Conservation (phyloP, 208 protist species). For the Pavlovales sp. region DNA sequence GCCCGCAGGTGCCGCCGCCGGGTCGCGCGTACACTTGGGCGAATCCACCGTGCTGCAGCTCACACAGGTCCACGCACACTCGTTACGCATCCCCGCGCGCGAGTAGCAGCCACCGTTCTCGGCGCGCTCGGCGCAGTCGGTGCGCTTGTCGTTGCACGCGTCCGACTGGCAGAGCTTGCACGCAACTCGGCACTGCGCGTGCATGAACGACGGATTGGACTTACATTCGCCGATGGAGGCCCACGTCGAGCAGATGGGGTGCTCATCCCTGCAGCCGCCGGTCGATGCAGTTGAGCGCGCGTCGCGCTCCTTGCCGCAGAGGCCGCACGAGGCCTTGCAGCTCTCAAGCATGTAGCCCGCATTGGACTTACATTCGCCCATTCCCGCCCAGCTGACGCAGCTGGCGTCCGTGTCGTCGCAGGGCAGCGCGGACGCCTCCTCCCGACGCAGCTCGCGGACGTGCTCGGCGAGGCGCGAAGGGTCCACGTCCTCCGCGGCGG, state of each 20-base stretch:
- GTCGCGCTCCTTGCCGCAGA: no score
- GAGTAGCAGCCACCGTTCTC: neutral
- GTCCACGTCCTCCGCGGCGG: no score
- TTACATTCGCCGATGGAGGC: conserved; percentile 17
- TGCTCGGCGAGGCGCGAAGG: no score
- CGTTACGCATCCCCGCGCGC: neutral
- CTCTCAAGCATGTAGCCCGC: neutral
- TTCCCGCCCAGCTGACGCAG: conserved; percentile 6
- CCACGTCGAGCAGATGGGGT: conserved; percentile 5
- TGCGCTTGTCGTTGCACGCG: neutral
- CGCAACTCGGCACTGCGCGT: neutral
- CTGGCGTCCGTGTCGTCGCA: neutral
- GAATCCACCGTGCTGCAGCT: neutral
- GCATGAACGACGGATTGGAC: conserved; percentile 10
- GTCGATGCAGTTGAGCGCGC: conserved; percentile 3
- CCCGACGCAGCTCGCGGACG: no score
- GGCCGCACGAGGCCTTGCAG: neutral
- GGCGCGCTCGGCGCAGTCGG: neutral
- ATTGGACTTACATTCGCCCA: neutral
- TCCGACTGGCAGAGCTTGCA: conserved; percentile 27
- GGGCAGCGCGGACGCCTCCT: no score
- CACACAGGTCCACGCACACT: conserved; percentile 3
- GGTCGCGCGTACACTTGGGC: neutral
- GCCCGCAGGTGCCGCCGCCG: no score
- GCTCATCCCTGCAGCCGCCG: neutral